Evolutionary conservation across 805 yeast genomes (phyloP).

Genomic region (Ogataea populi-albae): DNA sequence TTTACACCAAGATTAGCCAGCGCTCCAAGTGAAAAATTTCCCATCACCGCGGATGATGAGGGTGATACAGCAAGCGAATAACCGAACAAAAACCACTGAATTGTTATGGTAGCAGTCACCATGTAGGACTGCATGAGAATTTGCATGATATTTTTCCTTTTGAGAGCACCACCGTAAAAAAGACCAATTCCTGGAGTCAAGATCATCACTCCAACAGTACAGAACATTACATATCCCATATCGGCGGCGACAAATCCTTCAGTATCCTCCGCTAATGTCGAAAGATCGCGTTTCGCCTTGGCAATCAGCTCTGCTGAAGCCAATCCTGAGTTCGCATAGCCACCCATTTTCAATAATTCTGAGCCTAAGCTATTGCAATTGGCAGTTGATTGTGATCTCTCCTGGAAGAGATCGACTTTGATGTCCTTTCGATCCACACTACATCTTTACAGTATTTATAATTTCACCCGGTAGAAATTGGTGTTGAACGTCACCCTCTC

Average conservation of each 20-base stretch:
- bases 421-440: too few species aligned
- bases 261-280: constrained; percentile 35
- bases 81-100: constrained; percentile 46
- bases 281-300: constrained; percentile 23
- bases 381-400: too few species aligned
- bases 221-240: constrained; percentile 48
- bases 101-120: constrained; percentile 37
- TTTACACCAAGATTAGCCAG: constrained; percentile 37
- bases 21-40: constrained; percentile 41
- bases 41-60: constrained; percentile 31
- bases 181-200: constrained; percentile 46
- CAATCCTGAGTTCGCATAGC: constrained; percentile 33
- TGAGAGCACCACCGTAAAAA: constrained; percentile 43
- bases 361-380: too few species aligned
- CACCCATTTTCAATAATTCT: constrained; percentile 23
- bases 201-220: constrained; percentile 47
- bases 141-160: constrained; percentile 42
- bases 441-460: too few species aligned
- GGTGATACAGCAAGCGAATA: constrained; percentile 42
- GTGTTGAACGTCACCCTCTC: too few species aligned
- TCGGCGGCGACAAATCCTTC: constrained; percentile 38
- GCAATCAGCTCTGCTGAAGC: constrained; percentile 29
- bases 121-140: constrained; percentile 43
- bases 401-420: too few species aligned
- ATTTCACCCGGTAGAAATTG: too few species aligned